Conservation (phyloP, 208 protist species). For the Crithidia sp. region DNA sequence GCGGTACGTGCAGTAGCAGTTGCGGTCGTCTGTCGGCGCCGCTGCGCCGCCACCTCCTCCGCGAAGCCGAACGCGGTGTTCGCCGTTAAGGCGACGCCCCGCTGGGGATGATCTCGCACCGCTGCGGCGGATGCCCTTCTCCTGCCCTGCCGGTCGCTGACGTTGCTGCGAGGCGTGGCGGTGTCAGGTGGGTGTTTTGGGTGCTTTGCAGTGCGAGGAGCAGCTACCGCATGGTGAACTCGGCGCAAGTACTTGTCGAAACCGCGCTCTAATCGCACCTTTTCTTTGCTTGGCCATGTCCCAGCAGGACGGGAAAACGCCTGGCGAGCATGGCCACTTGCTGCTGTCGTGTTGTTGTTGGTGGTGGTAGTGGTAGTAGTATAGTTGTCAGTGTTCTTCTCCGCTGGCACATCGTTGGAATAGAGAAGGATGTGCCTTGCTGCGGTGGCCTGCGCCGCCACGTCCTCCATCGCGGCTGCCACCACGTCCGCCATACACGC, state of each 20-base stretch:
- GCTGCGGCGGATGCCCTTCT: not conserved
- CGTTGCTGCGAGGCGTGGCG: too few relatives aligned
- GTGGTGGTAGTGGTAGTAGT: too few relatives aligned
- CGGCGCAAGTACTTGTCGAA: not conserved
- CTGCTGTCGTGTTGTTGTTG: too few relatives aligned
- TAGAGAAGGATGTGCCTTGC: not conserved
- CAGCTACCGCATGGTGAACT: not conserved
- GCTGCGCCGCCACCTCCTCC: slow-evolving; percentile 4
- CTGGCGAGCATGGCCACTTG: too few relatives aligned
- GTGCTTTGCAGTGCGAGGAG: not conserved
- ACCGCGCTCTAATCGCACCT: too few relatives aligned
- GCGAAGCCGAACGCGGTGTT: slow-evolving; percentile 20
- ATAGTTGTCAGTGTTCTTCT: too few relatives aligned
- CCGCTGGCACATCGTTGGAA: not conserved
- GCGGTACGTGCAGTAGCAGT: too few relatives aligned
- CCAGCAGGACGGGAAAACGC: not conserved
- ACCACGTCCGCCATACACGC: not conserved
- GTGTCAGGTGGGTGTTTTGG: too few relatives aligned
- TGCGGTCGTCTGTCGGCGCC: not conserved
- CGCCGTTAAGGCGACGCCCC: not conserved
- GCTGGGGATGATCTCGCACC: not conserved
- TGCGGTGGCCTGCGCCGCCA: not conserved
- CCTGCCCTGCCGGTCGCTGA: not conserved
- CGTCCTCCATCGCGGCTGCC: not conserved
- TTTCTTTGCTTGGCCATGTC: not conserved